Conservation (phyloP, 208 protist species). For the Eutreptiella sp. region DNA sequence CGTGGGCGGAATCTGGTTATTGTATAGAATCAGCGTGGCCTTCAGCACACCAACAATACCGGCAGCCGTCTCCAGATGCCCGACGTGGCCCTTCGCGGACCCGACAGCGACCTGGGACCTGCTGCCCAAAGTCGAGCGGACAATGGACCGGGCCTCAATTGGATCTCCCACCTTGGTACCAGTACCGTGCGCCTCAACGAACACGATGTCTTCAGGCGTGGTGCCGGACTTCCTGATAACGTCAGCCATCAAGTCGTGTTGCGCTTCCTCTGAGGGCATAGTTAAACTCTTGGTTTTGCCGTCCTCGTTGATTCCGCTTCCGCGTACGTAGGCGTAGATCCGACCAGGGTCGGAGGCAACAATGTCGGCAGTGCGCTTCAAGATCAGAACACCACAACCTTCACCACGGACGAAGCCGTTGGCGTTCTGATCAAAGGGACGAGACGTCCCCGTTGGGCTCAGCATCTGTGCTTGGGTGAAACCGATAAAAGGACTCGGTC, state of each 20-base stretch:
- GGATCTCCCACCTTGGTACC: constrained; percentile 41
- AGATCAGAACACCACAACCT: too few relatives aligned
- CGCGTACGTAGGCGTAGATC: constrained; percentile 27
- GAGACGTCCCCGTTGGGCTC: constrained; percentile 45
- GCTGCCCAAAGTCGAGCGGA: too few relatives aligned
- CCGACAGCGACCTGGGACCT: too few relatives aligned
- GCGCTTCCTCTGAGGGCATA: constrained; percentile 27
- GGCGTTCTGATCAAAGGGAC: constrained; percentile 52
- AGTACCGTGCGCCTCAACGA: constrained; percentile 42
- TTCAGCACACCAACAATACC: constrained; percentile 31
- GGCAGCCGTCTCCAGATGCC: constrained; percentile 28
- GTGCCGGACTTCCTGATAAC: constrained; percentile 16
- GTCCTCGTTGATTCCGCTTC: too few relatives aligned
- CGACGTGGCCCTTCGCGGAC: constrained; percentile 27
- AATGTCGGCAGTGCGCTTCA: constrained; percentile 45
- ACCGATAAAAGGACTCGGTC: constrained; percentile 21
- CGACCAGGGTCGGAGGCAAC: neutral
- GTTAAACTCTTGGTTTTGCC: too few relatives aligned
- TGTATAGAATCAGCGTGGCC: too few relatives aligned
- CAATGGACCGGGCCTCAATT: constrained; percentile 32
- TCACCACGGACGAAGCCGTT: constrained; percentile 61
- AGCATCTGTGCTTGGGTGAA: constrained; percentile 36
- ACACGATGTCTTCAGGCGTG: constrained; percentile 23
- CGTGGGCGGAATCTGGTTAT: too few relatives aligned
- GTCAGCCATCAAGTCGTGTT: constrained; percentile 24